Conservation (phyloP, 2,329 filamentous ascomycete species). For the Ophiostoma sp. region DNA sequence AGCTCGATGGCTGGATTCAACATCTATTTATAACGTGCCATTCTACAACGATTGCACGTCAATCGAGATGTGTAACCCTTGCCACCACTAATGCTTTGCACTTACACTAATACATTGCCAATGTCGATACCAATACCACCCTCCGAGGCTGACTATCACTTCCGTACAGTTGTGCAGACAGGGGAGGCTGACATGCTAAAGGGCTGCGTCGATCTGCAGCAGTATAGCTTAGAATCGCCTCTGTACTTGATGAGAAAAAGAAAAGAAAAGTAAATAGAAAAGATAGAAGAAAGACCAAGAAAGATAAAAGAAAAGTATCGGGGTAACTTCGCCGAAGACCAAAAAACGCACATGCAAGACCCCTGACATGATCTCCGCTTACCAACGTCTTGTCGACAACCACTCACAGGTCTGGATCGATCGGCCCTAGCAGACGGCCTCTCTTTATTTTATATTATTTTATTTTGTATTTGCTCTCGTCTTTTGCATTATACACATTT, state of each 20-base stretch:
- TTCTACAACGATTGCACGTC: background rate
- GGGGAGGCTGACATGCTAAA: background rate
- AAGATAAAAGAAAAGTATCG: background rate
- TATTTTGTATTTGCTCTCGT: background rate
- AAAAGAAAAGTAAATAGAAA: background rate
- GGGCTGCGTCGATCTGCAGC: conserved; percentile 12
- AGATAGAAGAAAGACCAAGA: background rate
- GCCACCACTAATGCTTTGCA: background rate
- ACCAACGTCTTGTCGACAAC: conserved; percentile 5
- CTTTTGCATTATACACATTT: background rate
- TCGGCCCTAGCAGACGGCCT: background rate
- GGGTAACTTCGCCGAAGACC: background rate
- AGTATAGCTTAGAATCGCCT: too few relatives aligned
- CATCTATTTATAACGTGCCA: background rate
- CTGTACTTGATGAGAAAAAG: background rate
- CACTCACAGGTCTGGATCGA: conserved; percentile 5
- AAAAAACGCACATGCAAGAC: background rate
- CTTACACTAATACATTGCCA: background rate
- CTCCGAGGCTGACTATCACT: background rate
- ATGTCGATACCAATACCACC: background rate
- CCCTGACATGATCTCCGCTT: conserved; percentile 14
- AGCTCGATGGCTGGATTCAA: background rate
- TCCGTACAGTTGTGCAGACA: background rate
- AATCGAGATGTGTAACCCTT: background rate
- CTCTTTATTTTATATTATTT: background rate